Evolutionary conservation across 1,284 basidiomycete species (phyloP), one percentile per base, ranked within the genome.

Genomic region (Puccinia horiana): DNA sequence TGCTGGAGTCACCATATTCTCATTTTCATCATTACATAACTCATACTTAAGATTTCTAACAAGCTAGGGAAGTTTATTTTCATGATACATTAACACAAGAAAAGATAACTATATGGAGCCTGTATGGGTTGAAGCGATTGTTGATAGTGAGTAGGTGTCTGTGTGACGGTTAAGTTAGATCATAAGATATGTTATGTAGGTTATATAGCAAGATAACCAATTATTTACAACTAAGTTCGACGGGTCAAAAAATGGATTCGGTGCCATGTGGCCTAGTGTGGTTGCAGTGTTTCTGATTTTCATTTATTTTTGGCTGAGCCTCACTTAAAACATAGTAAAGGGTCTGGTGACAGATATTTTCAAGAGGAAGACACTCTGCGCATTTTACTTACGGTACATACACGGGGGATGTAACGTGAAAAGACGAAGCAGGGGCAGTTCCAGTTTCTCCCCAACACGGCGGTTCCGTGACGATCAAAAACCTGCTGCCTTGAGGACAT

Each of bases 401-500:
- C 11, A 61, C 29, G 32, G 6, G 23, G 20, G 23, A 54, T 54
- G 6, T 58, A 29, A 61, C 58, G 29, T 61, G 29, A 16, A 61
- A 32, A 18, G n/a, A 11, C 3, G 11, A 29, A 29, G 2, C 8
- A n/a, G 49, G 49, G 49, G 4, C 11, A 52, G 23, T 9, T n/a
- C 56, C 16, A 26, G 29, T 35, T 32, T 14, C 29, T 3, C 16
- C 58, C 16, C 29, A 12, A 1, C 58, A 61, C 58, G 29, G 9
- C 29, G 58, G 16, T 35, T 18, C 29, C 29, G 29, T 14, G 32
- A n/a, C 16, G 26, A 54, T 73, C 63, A 78, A 52, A 78, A 78
- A 26, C 76, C 76, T 29, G 76, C 76, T 6, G 37, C 42, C 35
- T 69, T 65, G 49, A 78, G 61, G 47, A n/a, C 61, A 35, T 67